phyloP scores from a whole-genome alignment of 768 basidiomycete genomes.

The Pholiota microspora region DNA sequence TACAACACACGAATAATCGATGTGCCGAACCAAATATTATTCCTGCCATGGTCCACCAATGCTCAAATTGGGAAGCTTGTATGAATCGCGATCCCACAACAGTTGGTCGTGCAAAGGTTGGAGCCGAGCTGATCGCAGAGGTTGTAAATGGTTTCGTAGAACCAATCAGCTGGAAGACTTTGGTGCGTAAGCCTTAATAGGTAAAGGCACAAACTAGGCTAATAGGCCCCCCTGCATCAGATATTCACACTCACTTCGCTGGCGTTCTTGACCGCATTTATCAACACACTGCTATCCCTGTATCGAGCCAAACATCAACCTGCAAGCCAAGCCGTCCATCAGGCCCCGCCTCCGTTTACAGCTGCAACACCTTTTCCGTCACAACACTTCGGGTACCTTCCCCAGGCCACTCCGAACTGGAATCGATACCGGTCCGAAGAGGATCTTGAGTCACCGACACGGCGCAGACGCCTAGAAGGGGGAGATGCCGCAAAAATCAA shows the following conservation, averaged over 20 bases:
- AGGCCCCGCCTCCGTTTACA: conserved; percentile 38
- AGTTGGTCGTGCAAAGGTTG: conserved; percentile 85
- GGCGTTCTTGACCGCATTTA: conserved; percentile 74
- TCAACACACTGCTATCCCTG: conserved; percentile 76
- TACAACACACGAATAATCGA: conserved; percentile 77
- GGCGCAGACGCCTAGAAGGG: conserved; percentile 56
- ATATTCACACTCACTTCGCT: conserved; percentile 74
- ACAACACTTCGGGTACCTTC: conserved; percentile 48
- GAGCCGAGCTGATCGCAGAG: conserved; percentile 93
- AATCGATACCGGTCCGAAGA: conserved; percentile 37
- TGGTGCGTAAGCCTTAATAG: conserved; percentile 51
- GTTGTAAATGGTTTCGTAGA: conserved; percentile 97
- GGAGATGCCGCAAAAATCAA: conserved; percentile 55
- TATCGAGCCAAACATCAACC: conserved; percentile 69
- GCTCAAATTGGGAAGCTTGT: conserved; percentile 88
- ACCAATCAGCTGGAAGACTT: conserved; percentile 95
- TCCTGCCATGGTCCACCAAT: conserved; percentile 87
- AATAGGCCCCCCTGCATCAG: conserved; percentile 32
- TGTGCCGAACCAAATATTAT: conserved; percentile 67
- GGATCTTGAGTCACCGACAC: conserved; percentile 42
- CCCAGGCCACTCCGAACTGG: conserved; percentile 50
- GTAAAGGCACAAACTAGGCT: conserved; percentile 9
- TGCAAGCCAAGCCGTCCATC: conserved; percentile 29
- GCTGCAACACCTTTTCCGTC: conserved; percentile 40
- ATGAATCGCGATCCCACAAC: conserved; percentile 94